Conservation (phyloP, 2,329 filamentous ascomycete species). For the Aureobasidium sp. region DNA sequence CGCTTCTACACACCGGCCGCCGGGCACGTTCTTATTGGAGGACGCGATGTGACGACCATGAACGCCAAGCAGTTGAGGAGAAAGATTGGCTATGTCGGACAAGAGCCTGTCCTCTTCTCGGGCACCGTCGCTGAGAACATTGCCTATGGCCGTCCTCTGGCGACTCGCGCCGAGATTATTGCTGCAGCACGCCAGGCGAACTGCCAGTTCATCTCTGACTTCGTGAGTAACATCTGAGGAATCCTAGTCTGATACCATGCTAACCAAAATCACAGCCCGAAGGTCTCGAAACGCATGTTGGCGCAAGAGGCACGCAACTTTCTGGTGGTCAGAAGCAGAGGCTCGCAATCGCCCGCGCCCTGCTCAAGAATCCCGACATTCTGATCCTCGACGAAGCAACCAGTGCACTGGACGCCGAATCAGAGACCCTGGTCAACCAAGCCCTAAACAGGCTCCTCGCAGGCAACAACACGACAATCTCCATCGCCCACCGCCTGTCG, state of each 20-base stretch:
- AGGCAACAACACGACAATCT: conserved; percentile 92
- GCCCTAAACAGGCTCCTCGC: conserved; percentile 73
- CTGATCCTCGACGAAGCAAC: conserved; percentile 93
- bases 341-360: conserved; percentile 89
- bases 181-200: conserved; percentile 86
- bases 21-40: conserved; percentile 76
- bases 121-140: conserved; percentile 85
- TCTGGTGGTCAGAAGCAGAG: conserved; percentile 96
- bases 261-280: conserved; percentile 54
- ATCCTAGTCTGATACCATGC: background rate
- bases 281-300: conserved; percentile 88
- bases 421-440: conserved; percentile 91
- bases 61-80: conserved; percentile 89
- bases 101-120: conserved; percentile 89
- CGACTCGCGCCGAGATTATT: conserved; percentile 73
- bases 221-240: conserved; percentile 46
- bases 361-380: conserved; percentile 95
- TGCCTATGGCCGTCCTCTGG: conserved; percentile 76
- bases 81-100: conserved; percentile 89
- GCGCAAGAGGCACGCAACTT: conserved; percentile 83
- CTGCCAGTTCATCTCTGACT: conserved; percentile 93
- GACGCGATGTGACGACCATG: conserved; percentile 73
- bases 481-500: conserved; percentile 88
- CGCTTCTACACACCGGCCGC: conserved; percentile 81
- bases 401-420: conserved; percentile 90